Evolutionary conservation across 78 protist species (phyloP).

Genomic region (Dictyostelium purpureum): DNA sequence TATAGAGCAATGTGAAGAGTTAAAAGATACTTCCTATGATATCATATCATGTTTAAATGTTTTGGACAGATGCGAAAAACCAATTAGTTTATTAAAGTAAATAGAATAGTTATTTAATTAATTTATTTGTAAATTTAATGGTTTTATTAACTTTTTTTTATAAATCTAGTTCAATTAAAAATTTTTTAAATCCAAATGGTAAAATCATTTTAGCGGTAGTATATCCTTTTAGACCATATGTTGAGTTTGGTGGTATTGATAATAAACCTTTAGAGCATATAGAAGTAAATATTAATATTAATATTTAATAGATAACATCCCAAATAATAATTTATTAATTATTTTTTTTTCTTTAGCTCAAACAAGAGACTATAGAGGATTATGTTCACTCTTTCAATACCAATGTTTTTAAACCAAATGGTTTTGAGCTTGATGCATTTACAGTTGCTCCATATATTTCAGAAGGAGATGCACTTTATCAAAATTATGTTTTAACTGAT

Average conservation of each 20-base stretch:
- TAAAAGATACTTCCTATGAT: constrained; percentile 19
- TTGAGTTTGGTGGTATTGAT: constrained; percentile 76
- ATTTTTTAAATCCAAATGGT: constrained; percentile 41
- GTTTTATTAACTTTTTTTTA: neutral
- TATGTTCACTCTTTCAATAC: constrained; percentile 20
- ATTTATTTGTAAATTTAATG: neutral
- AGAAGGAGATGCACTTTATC: constrained; percentile 62
- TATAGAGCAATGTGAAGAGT: neutral
- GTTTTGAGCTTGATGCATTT: constrained; percentile 29
- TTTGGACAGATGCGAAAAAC: constrained; percentile 81
- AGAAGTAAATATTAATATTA: neutral
- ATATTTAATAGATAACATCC: neutral
- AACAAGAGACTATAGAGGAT: constrained; percentile 23
- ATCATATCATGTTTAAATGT: constrained; percentile 71
- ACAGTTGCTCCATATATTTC: constrained; percentile 74
- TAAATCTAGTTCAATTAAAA: neutral
- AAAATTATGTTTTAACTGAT: constrained; percentile 54
- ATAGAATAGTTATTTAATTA: neutral
- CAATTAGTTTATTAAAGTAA: constrained; percentile 50
- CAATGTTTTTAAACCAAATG: constrained; percentile 54
- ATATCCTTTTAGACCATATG: constrained; percentile 77
- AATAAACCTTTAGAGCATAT: constrained; percentile 30
- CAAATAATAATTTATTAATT: neutral
- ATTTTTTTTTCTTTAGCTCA: neutral
- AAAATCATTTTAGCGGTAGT: constrained; percentile 71